Evolutionary conservation across 2,329 filamentous ascomycete genomes (phyloP).

Genomic region (Pseudocercospora fuligena): DNA sequence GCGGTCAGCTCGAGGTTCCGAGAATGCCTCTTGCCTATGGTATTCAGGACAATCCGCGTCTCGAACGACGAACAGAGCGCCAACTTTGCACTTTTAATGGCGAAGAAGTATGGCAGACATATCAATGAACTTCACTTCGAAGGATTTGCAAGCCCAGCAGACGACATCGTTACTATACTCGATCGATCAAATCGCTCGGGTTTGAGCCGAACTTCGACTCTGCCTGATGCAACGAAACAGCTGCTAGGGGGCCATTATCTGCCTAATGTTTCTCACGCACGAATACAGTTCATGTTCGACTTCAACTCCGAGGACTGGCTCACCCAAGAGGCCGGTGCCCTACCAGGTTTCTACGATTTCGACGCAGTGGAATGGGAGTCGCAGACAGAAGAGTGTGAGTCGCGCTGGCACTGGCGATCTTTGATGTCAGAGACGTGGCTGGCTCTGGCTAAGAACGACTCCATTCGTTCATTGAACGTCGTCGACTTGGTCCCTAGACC

Average conservation of each 20-base stretch:
- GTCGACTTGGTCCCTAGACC: constrained; percentile 9
- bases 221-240: background rate
- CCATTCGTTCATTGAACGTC: background rate
- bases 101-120: constrained; percentile 14
- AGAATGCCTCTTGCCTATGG: constrained; percentile 11
- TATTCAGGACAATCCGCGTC: constrained; percentile 7
- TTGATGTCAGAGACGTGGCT: constrained; percentile 16
- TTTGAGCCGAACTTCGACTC: background rate
- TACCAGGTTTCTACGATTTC: constrained; percentile 1
- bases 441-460: constrained; percentile 2
- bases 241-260: constrained; percentile 4
- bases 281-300: constrained; percentile 1
- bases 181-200: background rate
- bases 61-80: constrained; percentile 6
- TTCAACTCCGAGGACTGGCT: constrained; percentile 11
- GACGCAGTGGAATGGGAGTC: constrained; percentile 3
- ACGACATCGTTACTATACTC: background rate
- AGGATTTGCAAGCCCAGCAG: constrained; percentile 6
- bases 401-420: constrained; percentile 11
- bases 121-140: constrained; percentile 8
- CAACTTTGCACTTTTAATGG: background rate
- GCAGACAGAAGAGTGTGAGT: constrained; percentile 4
- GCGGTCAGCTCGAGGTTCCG: constrained; percentile 6
- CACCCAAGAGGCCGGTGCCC: background rate
- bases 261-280: background rate